A percentile compares a stretch with the other conserved stretches of the same genome.
These are phyloP conservation scores for Boletellus emodensis DNA, from an alignment of 768 basidiomycete genomes.

Conservation along the genomic window DNA sequence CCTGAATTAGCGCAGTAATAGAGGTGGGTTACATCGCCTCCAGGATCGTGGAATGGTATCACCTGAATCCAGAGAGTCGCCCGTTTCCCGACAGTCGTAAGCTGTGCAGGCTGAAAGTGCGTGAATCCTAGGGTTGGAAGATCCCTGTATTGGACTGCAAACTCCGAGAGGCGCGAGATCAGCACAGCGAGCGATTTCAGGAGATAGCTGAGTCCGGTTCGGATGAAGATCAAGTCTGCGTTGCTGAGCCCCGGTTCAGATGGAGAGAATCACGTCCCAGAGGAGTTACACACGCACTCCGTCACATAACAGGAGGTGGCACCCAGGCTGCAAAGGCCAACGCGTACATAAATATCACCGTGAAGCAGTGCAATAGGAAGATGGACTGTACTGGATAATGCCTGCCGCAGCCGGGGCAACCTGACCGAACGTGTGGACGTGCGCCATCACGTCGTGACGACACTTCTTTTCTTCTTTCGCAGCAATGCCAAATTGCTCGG, in stretches of 20 bases:
- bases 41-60: conserved; percentile 3
- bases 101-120: conserved; percentile 97
- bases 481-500: conserved; percentile 86
- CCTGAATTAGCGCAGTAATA: conserved; percentile 39
- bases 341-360: conserved; percentile 9
- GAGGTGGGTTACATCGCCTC: neutral
- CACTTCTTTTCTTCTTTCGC: conserved; percentile 95
- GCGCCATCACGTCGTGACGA: conserved; percentile 99
- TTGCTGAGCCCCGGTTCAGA: conserved; percentile 54
- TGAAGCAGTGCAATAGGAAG: conserved; percentile 5
- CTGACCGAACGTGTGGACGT: conserved; percentile 94
- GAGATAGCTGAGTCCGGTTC: conserved; percentile 78
- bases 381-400: conserved; percentile 77
- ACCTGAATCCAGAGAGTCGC: conserved; percentile 96
- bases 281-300: conserved; percentile 56
- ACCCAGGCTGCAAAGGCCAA: conserved; percentile 56
- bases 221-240: conserved; percentile 96
- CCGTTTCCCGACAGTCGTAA: conserved; percentile 97
- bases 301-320: conserved; percentile 99
- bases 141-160: conserved; percentile 81
- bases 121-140: conserved; percentile 96
- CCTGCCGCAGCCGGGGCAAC: conserved; percentile 94
- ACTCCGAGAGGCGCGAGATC: conserved; percentile 81
- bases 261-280: conserved; percentile 2
- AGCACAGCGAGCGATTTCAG: conserved; percentile 85